Evolutionary conservation across 495 filamentous ascomycete genomes (phyloP).

Genomic region (Neurospora tetrasperma): DNA sequence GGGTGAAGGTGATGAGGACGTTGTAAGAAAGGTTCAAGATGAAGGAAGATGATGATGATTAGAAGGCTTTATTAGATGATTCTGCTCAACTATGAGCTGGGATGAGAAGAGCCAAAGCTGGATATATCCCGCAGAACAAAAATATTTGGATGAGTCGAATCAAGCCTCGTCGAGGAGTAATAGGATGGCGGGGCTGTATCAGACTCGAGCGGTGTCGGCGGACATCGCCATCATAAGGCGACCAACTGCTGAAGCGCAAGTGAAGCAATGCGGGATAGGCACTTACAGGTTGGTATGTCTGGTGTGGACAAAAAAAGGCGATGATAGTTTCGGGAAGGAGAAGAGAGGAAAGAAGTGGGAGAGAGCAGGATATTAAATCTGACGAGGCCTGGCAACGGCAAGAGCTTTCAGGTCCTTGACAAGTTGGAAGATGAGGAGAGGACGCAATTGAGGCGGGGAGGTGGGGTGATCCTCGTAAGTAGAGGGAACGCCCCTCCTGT

Average conservation of each 20-base stretch:
- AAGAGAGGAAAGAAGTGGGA: not conserved
- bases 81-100: conserved; percentile 17
- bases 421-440: conserved; percentile 9
- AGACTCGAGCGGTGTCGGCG: not conserved
- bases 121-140: conserved; percentile 17
- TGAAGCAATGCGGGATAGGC: not conserved
- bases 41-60: not conserved
- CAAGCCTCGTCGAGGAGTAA: not conserved
- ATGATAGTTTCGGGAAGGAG: not conserved
- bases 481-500: conserved; percentile 9
- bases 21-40: not conserved
- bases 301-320: not conserved
- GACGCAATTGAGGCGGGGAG: conserved; percentile 22
- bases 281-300: conserved; percentile 6
- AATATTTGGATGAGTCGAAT: not conserved
- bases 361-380: not conserved
- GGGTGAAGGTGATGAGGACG: not conserved
- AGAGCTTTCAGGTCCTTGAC: conserved; percentile 14
- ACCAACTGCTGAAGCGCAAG: not conserved
- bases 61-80: conserved; percentile 2
- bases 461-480: conserved; percentile 22
- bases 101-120: not conserved
- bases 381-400: conserved; percentile 1
- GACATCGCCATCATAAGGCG: not conserved
- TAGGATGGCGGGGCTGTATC: not conserved